A percentile compares a stretch with the other conserved stretches of the same genome.
Conservation (phyloP, 163 green algal genomes). For the Prototheca cutis region DNA sequence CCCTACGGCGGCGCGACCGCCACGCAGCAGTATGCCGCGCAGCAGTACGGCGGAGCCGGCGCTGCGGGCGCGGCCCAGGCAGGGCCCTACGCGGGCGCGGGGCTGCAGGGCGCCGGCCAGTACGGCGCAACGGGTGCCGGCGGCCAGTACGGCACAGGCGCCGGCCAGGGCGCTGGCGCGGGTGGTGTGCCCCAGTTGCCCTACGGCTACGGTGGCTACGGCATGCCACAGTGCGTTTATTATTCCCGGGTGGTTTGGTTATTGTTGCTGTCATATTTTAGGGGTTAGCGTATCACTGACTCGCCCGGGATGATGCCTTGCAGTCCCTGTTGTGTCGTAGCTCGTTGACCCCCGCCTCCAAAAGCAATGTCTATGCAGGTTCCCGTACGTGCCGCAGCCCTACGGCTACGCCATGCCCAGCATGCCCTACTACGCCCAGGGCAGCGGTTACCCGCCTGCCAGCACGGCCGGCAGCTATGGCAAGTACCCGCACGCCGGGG, state of each 20-base stretch:
- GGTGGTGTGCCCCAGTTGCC: slow-evolving; percentile 17
- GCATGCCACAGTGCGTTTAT: slow-evolving; percentile 8
- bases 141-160: background rate
- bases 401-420: slow-evolving; percentile 16
- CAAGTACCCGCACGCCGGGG: background rate
- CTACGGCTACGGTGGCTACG: slow-evolving; percentile 11
- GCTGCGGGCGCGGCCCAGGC: slow-evolving; percentile 2
- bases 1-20: no score
- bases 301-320: no score
- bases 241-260: no score
- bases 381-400: slow-evolving; percentile 17
- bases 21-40: background rate
- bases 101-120: slow-evolving; percentile 8
- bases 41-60: background rate
- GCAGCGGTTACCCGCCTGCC: background rate
- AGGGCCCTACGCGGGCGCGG: slow-evolving; percentile 1
- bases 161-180: background rate
- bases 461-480: background rate
- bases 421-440: background rate
- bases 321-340: no score
- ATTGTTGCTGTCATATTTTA: no score
- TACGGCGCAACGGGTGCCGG: slow-evolving; percentile 1
- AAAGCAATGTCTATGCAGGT: no score
- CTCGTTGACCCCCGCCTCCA: no score
- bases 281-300: no score